Conservation (phyloP, 768 basidiomycete genomes). For the Cyathus striatus region DNA sequence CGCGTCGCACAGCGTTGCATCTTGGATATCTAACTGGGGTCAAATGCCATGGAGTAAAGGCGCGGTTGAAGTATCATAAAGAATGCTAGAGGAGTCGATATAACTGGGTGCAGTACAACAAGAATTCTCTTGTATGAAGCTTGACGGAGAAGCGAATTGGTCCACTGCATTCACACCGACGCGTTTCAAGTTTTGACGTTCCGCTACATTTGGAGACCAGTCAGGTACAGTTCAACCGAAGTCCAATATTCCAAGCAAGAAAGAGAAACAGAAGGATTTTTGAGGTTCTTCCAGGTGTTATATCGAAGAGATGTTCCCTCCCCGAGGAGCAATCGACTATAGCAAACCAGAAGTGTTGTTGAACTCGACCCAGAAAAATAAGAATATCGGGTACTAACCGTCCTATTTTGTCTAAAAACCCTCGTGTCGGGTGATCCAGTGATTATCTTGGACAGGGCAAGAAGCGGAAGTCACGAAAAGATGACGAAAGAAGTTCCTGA, state of each 20-base stretch:
- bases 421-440: conserved; percentile 1
- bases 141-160: neutral
- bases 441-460: conserved; percentile 12
- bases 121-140: neutral
- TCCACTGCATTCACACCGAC: neutral
- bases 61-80: neutral
- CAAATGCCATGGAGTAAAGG: neutral
- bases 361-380: neutral
- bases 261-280: neutral
- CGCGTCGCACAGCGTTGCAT: conserved; percentile 3
- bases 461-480: conserved; percentile 11
- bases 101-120: neutral
- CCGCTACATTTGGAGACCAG: neutral
- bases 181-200: neutral
- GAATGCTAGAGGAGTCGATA: neutral
- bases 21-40: neutral
- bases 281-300: neutral
- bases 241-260: neutral
- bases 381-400: too few relatives aligned
- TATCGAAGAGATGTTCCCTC: neutral
- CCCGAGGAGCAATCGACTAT: neutral
- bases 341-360: too few relatives aligned
- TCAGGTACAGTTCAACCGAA: neutral
- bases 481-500: conserved; percentile 2
- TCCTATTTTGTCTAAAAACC: too few relatives aligned